Conservation (phyloP, 371 early-diverging fungal species). For the Batkoa obscura region DNA sequence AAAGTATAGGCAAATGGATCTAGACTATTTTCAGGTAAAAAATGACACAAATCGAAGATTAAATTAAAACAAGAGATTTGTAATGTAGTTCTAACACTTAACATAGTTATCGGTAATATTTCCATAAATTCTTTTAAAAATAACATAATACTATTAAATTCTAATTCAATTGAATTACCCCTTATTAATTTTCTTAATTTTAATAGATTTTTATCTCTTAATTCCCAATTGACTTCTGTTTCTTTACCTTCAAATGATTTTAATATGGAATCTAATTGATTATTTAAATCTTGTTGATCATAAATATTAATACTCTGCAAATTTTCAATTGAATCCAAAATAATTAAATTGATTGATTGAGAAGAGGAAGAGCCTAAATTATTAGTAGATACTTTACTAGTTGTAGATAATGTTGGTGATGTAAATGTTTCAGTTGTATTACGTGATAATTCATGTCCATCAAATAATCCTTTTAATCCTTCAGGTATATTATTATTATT, state of each 20-base stretch:
- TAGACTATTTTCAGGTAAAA: neutral
- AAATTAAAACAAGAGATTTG: neutral
- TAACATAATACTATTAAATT: neutral
- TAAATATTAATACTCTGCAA: neutral
- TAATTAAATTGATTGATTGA: neutral
- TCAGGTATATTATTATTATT: neutral
- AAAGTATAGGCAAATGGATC: neutral
- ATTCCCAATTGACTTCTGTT: slow-evolving; percentile 5
- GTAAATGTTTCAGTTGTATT: neutral
- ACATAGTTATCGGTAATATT: neutral
- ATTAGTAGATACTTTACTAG: neutral
- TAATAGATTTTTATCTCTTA: neutral
- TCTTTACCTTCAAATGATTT: slow-evolving; percentile 1
- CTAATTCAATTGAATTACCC: neutral
- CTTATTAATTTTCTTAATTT: neutral
- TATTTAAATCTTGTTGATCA: slow-evolving; percentile 1
- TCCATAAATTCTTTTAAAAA: slow-evolving; percentile 2
- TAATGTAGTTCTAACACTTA: neutral
- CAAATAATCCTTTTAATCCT: neutral
- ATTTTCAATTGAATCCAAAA: neutral
- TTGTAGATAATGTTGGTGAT: neutral
- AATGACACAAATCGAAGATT: neutral
- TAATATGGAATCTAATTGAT: neutral
- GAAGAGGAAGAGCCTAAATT: neutral
- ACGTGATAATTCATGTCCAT: neutral